A percentile compares a stretch with the other conserved stretches of the same genome.
Evolutionary conservation across 306 rosid species (phyloP).

Genomic region (Cicer cuneatum): DNA sequence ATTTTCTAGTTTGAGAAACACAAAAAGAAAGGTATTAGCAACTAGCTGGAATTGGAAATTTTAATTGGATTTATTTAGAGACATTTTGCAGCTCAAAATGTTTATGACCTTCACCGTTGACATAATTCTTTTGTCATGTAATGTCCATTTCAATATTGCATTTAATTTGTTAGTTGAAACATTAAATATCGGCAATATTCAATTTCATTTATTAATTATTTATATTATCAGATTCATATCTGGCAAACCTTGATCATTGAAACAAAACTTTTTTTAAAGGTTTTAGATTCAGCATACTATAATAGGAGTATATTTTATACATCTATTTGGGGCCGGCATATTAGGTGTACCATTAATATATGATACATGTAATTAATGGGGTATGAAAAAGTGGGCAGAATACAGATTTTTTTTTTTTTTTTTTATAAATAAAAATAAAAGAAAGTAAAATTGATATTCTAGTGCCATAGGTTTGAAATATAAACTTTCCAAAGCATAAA

Average conservation of each 20-base stretch:
- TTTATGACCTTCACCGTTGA: conserved; percentile 34
- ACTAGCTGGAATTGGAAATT: conserved; percentile 48
- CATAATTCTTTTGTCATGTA: conserved; percentile 43
- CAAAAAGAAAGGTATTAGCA: too few species aligned
- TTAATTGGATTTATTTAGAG: conserved; percentile 44
- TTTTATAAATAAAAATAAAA: not conserved
- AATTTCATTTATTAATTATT: conserved; percentile 1
- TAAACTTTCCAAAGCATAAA: not conserved
- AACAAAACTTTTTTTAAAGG: not conserved
- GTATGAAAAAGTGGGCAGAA: conserved; percentile 30
- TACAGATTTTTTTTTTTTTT: not conserved
- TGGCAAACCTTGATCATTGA: conserved; percentile 38
- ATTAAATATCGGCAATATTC: conserved; percentile 1
- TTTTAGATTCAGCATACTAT: conserved; percentile 5
- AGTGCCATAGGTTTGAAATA: not conserved
- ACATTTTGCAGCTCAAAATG: conserved; percentile 38
- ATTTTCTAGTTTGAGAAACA: not conserved
- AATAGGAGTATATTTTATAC: not conserved
- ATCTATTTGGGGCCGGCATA: conserved; percentile 40
- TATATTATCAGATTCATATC: conserved; percentile 39
- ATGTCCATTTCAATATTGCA: conserved; percentile 31
- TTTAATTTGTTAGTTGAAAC: conserved; percentile 28
- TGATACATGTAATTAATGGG: conserved; percentile 5
- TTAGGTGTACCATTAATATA: conserved; percentile 36
- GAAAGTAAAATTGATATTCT: not conserved